phyloP scores from a whole-genome alignment of 805 yeast species.

The Hemisphaericaspora nanyangensis region DNA sequence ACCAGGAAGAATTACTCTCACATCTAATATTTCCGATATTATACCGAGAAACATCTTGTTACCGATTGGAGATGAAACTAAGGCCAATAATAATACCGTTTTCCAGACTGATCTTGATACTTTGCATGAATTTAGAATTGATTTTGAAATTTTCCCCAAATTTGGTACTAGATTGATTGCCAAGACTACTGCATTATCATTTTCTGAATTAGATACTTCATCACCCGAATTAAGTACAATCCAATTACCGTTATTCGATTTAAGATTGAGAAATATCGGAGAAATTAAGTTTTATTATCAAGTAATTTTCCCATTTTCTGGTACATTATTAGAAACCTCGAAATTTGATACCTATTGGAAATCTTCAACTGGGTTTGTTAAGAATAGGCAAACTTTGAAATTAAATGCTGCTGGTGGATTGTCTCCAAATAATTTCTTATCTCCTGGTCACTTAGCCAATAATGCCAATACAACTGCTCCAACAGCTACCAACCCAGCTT shows the following conservation, averaged over 20 bases:
- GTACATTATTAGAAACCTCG: conserved; percentile 78
- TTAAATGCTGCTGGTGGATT: conserved; percentile 37
- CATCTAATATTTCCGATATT: conserved; percentile 70
- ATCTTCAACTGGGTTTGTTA: conserved; percentile 60
- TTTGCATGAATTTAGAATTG: conserved; percentile 58
- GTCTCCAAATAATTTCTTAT: conserved; percentile 39
- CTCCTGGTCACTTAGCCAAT: conserved; percentile 18
- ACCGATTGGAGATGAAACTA: conserved; percentile 61
- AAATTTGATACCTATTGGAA: conserved; percentile 98
- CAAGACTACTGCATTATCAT: conserved; percentile 74
- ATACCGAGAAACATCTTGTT: conserved; percentile 83
- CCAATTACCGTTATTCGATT: conserved; percentile 75
- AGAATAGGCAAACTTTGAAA: conserved; percentile 23
- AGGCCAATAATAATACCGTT: conserved; percentile 55
- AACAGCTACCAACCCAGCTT: conserved; percentile 11
- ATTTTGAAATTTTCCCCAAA: conserved; percentile 88
- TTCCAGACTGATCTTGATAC: conserved; percentile 82
- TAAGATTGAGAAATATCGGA: conserved; percentile 78
- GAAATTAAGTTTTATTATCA: conserved; percentile 73
- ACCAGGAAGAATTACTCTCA: conserved; percentile 81
- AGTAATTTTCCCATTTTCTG: conserved; percentile 84
- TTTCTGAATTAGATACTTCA: conserved; percentile 35
- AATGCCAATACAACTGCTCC: not conserved
- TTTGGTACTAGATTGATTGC: conserved; percentile 93
- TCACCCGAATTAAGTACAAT: conserved; percentile 38